Base-by-base conservation (phyloP, 2,329 filamentous ascomycete species). In the Tolypocladium amazonense region DNA sequence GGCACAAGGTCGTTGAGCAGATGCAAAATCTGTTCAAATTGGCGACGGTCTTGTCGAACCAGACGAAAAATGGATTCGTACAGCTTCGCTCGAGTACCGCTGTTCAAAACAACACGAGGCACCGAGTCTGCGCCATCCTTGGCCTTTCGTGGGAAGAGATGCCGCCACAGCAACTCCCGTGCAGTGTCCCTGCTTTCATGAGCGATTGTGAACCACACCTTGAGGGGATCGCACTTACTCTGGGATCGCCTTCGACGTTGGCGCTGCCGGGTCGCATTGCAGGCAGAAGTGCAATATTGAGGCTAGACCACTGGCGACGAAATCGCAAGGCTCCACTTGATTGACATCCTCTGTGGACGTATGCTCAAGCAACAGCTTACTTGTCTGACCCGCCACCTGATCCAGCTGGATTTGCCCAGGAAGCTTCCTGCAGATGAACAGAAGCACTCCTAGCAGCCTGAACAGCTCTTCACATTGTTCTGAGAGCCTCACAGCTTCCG, bases 61-160 rank as follows among this genome's bases (percentile, higher is more conserved):
- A 90, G 70, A 11, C 75, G 69, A 33, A 82, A 77, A 43, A 91
- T 73, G 37, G 88, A 79, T 52, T 83, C 80, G 63, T 84, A 85
- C 8, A 92, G 72, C 63, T 81, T 80, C 30, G 77, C 74, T 33
- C 88, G 79, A 11, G 85, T 86, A 38, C 76, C 67, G 2, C 73
- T 71, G 61, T 84, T 78, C 56, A 90, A 75, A 6, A 84, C 66
- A 33, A 77, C 73, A 11, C 53, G 72, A 25, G 69, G 77, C 60
- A 72, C 75, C 56, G 61, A 71, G 35, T 66, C 45, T 20, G 41
- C 57, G 18, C 59, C 59, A 7, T 59, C 27, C 8, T 52, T 53
- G 9, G 58, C 52, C 50, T 59, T 64, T 15, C 37, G 45, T 27
- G 88, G 88, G 64, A 90, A 90, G 0, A 92, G 75, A 65, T 88